These are phyloP conservation scores for Pseudopyrenochaeta lycopersici DNA, from an alignment of 2,329 filamentous ascomycete species.

Conservation along the genomic window DNA sequence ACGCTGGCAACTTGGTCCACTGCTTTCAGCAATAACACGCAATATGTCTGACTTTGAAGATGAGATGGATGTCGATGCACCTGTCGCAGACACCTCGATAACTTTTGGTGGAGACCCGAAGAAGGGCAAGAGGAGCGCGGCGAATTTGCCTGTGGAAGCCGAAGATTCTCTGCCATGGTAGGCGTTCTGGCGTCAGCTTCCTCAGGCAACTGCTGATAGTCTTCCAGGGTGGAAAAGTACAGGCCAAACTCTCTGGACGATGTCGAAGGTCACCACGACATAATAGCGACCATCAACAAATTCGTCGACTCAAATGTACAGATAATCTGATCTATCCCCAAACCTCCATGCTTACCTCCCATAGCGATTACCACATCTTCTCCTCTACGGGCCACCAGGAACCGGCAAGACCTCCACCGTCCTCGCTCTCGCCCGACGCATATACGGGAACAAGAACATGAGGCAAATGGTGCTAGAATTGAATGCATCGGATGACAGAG, in stretches of 20 bases:
- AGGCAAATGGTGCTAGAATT: slow-evolving; percentile 98
- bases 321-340: not conserved
- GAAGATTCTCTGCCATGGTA: slow-evolving; percentile 95
- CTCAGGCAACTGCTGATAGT: slow-evolving; percentile 3
- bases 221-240: slow-evolving; percentile 90
- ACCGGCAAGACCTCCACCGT: slow-evolving; percentile 98
- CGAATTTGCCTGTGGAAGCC: slow-evolving; percentile 91
- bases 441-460: slow-evolving; percentile 92
- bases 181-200: slow-evolving; percentile 9
- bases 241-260: slow-evolving; percentile 87
- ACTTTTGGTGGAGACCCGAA: slow-evolving; percentile 78
- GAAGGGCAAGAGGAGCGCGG: slow-evolving; percentile 91
- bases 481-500: slow-evolving; percentile 95
- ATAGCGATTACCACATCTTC: slow-evolving; percentile 86
- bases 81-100: slow-evolving; percentile 60
- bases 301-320: slow-evolving; percentile 88
- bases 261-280: slow-evolving; percentile 96
- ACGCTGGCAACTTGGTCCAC: not conserved
- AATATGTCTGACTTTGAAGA: slow-evolving; percentile 68
- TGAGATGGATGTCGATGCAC: slow-evolving; percentile 72
- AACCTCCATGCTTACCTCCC: slow-evolving; percentile 12
- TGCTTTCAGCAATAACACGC: not conserved
- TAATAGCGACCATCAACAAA: slow-evolving; percentile 96
- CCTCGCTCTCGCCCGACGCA: slow-evolving; percentile 87
- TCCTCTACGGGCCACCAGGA: slow-evolving; percentile 94